Evolutionary conservation across 352 stramenopile genomes (phyloP).

Genomic region (Plasmopara muralis): DNA sequence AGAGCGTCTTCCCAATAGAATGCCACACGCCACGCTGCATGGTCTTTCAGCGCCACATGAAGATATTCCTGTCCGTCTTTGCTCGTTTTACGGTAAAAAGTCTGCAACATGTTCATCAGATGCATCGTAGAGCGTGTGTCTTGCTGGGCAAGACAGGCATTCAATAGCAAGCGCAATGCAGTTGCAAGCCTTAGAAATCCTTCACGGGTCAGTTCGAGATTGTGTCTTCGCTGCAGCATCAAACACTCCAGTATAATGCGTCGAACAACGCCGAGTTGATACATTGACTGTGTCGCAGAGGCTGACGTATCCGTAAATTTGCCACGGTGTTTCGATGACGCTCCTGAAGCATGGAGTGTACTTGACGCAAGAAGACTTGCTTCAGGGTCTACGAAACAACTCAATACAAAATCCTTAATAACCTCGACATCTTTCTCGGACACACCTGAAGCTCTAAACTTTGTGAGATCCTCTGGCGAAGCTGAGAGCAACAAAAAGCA

Average conservation of each 20-base stretch:
- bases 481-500: slow-evolving; percentile 38
- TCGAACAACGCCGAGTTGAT: slow-evolving; percentile 63
- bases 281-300: slow-evolving; percentile 41
- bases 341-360: slow-evolving; percentile 9
- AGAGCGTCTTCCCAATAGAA: slow-evolving; percentile 72
- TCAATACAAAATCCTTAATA: slow-evolving; percentile 83
- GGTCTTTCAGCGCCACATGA: slow-evolving; percentile 39
- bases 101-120: slow-evolving; percentile 84
- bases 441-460: slow-evolving; percentile 52
- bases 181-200: slow-evolving; percentile 50
- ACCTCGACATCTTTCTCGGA: slow-evolving; percentile 69
- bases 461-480: slow-evolving; percentile 35
- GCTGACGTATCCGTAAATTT: slow-evolving; percentile 59
- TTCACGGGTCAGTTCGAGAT: slow-evolving; percentile 42
- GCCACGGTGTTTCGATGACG: slow-evolving; percentile 43
- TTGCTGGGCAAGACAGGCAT: slow-evolving; percentile 53
- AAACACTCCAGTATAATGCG: slow-evolving; percentile 56
- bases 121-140: slow-evolving; percentile 63
- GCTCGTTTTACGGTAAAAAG: slow-evolving; percentile 50
- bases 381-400: slow-evolving; percentile 69
- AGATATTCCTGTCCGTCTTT: slow-evolving; percentile 59
- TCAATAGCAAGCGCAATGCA: slow-evolving; percentile 51
- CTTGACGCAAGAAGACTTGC: slow-evolving; percentile 28
- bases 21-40: slow-evolving; percentile 58
- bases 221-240: slow-evolving; percentile 58